Evolutionary conservation across 345 rosid genomes (phyloP).

Genomic region (Aquilaria yunnanensis): DNA sequence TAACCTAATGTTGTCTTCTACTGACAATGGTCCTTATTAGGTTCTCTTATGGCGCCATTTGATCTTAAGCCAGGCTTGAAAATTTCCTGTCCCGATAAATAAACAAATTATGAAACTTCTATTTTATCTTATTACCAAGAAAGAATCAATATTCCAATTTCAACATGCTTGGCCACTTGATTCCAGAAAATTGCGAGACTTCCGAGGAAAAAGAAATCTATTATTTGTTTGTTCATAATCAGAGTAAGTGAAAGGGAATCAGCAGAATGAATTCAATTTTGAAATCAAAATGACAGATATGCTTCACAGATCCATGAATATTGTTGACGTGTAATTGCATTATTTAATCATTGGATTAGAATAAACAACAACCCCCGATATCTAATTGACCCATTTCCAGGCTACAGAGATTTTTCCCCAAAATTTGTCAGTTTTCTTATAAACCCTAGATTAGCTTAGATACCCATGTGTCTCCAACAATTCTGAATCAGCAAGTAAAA

Average conservation of each 20-base stretch:
- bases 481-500: conserved; percentile 6
- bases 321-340: conserved; percentile 20
- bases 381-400: conserved; percentile 15
- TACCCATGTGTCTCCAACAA: conserved; percentile 18
- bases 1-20: no score
- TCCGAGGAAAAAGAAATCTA: conserved; percentile 7
- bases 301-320: conserved; percentile 36
- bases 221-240: not conserved
- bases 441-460: conserved; percentile 24
- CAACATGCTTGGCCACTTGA: conserved; percentile 19
- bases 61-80: conserved; percentile 8
- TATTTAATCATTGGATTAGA: conserved; percentile 27
- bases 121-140: conserved; percentile 42
- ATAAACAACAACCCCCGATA: conserved; percentile 19
- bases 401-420: conserved; percentile 15
- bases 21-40: no score
- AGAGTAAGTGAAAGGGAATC: conserved; percentile 1
- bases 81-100: conserved; percentile 20
- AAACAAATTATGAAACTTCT: conserved; percentile 47
- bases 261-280: conserved; percentile 8
- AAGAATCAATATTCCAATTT: not conserved
- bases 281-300: conserved; percentile 48
- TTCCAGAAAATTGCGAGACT: conserved; percentile 2
- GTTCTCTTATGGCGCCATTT: no score
- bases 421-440: conserved; percentile 16